Base-by-base conservation (phyloP, 192 early-diverging fungal genomes). In the Coemansia reversa region DNA sequence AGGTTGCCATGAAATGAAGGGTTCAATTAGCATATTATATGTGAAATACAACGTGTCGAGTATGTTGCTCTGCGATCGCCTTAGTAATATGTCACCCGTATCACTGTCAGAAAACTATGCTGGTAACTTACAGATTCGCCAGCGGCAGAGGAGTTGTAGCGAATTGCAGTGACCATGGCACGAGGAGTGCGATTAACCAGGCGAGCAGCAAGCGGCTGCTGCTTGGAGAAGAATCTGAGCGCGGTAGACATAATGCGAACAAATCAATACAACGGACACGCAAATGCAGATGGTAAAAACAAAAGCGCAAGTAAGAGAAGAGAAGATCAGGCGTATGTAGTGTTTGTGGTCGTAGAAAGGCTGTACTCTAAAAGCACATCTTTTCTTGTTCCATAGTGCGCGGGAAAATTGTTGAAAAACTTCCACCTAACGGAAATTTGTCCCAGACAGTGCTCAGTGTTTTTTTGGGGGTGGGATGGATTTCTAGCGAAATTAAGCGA, bases 141-240 rank as follows among this genome's bases (percentile, higher is more conserved):
- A 20, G 66, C 48, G 23, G 45, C 57, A 5, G 70, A 66, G 19
- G 76, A 73, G 60, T 69, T 79, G 70, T 62, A 51, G 63, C 76
- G 76, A 32, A 62, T 29, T 7, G 70, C 69, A 20, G 69, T 48
- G 39, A 45, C 42, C 42, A 79, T 32, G 22, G 76, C 67, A 42
- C 70, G 63, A 5, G 76, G 67, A 53, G 70, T 66, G 62, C 76
- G 70, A 24, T 29, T 57, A 32, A 70, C 70, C 63, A 79, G 39
- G 32, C 76, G 76, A 22, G 70, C 67, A 54, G 70, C 76, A 62
- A 70, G 51, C 12, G 70, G 76, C 67, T 69, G 35, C 35, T 39
- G 69, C 51, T 58, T 73, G 71, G 73, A 70, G 22, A 79, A 67
- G 3, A 60, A 57, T 60, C 66, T 79, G 60, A 79, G 66, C 27